These are phyloP conservation scores for Erucastrum elatum DNA, from an alignment of 345 rosid species.

Conservation along the genomic window DNA sequence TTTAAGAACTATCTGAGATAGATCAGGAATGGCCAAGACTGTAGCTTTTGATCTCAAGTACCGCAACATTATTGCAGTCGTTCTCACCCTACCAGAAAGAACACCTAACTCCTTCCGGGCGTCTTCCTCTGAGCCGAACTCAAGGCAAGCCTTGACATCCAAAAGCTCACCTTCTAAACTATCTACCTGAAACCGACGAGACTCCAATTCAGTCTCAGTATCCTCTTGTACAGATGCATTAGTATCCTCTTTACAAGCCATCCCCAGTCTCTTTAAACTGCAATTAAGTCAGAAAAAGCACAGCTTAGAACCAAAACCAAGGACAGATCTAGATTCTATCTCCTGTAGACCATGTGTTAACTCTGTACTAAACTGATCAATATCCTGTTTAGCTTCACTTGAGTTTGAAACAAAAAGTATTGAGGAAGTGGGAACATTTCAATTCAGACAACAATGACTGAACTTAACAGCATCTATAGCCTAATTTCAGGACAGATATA, in stretches of 20 bases:
- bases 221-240: constrained; percentile 40
- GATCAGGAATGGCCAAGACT: constrained; percentile 63
- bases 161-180: constrained; percentile 65
- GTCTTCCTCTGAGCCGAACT: constrained; percentile 61
- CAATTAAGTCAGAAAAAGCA: constrained; percentile 5
- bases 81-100: constrained; percentile 70
- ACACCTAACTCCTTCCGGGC: constrained; percentile 70
- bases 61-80: constrained; percentile 57
- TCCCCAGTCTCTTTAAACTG: constrained; percentile 37
- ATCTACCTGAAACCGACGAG: constrained; percentile 59
- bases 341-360: not conserved
- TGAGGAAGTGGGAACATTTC: not conserved
- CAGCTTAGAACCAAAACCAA: constrained; percentile 7
- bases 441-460: not conserved
- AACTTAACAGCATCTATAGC: not conserved
- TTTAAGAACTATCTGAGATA: constrained; percentile 59
- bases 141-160: constrained; percentile 58
- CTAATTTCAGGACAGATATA: not conserved
- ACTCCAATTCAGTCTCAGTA: constrained; percentile 62
- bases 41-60: constrained; percentile 81
- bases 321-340: constrained; percentile 20
- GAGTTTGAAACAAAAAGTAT: constrained; percentile 1
- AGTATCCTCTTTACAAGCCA: constrained; percentile 62
- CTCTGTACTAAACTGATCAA: not conserved
- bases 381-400: not conserved